phyloP scores from a whole-genome alignment of 306 rosid species.

The Elaeagnus macrophylla region DNA sequence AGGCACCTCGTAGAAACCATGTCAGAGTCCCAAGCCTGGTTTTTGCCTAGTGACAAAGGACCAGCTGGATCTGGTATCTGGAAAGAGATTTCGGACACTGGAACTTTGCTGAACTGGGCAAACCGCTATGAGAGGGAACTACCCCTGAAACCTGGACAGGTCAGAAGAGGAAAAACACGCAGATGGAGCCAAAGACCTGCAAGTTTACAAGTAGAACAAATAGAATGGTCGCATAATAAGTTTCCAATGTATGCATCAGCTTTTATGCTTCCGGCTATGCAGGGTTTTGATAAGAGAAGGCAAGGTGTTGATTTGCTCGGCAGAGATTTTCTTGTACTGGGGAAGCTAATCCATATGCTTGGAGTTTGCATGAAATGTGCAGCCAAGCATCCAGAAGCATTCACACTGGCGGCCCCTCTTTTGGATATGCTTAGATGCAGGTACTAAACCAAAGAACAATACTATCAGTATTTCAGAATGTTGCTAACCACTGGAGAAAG shows the following conservation, averaged over 20 bases:
- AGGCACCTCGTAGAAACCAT: constrained; percentile 59
- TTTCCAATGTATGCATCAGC: constrained; percentile 91
- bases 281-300: constrained; percentile 82
- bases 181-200: constrained; percentile 60
- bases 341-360: constrained; percentile 81
- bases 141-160: constrained; percentile 49
- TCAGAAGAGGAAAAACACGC: constrained; percentile 72
- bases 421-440: constrained; percentile 79
- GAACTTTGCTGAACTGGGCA: constrained; percentile 70
- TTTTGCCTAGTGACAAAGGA: constrained; percentile 71
- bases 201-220: constrained; percentile 32
- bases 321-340: constrained; percentile 84
- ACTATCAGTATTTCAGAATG: not conserved
- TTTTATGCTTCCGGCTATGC: constrained; percentile 98
- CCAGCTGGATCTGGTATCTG: constrained; percentile 73
- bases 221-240: constrained; percentile 73
- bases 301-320: constrained; percentile 87
- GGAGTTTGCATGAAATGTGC: constrained; percentile 91
- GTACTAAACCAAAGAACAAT: constrained; percentile 28
- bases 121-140: constrained; percentile 82
- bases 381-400: constrained; percentile 94
- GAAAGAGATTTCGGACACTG: constrained; percentile 67
- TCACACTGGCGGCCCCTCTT: constrained; percentile 65
- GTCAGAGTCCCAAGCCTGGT: constrained; percentile 77
- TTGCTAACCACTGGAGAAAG: too few species aligned